Evolutionary conservation across 2,329 filamentous ascomycete genomes (phyloP).

Genomic region (Colletotrichum sp.): DNA sequence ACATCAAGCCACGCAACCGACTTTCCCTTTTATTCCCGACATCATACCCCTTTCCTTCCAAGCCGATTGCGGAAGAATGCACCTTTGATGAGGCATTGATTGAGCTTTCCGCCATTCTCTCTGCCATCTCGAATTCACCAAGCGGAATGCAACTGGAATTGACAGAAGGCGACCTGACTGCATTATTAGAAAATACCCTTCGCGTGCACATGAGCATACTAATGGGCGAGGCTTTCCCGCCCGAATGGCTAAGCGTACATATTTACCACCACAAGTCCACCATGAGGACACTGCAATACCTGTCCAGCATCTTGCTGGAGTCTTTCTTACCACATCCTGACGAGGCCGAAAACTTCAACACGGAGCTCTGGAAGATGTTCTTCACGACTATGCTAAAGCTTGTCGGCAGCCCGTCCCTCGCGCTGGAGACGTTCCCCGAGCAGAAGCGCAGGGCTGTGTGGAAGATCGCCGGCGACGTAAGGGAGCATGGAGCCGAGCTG

Average conservation of each 20-base stretch:
- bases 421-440: slow-evolving; percentile 94
- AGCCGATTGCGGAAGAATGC: slow-evolving; percentile 64
- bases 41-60: slow-evolving; percentile 85
- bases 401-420: slow-evolving; percentile 85
- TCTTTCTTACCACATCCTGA: slow-evolving; percentile 87
- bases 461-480: slow-evolving; percentile 98
- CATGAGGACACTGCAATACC: slow-evolving; percentile 82
- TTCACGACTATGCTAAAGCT: slow-evolving; percentile 89
- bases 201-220: slow-evolving; percentile 90
- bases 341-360: slow-evolving; percentile 90
- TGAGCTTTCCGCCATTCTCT: slow-evolving; percentile 87
- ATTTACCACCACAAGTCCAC: slow-evolving; percentile 93
- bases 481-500: slow-evolving; percentile 88
- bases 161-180: slow-evolving; percentile 74
- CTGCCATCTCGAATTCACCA: slow-evolving; percentile 77
- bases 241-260: slow-evolving; percentile 88
- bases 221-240: slow-evolving; percentile 86
- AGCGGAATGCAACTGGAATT: slow-evolving; percentile 78
- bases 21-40: slow-evolving; percentile 91
- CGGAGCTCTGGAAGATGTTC: slow-evolving; percentile 91
- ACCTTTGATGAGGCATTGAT: slow-evolving; percentile 85
- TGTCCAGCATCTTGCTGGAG: slow-evolving; percentile 80
- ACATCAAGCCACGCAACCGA: slow-evolving; percentile 61
- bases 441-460: slow-evolving; percentile 96
- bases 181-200: slow-evolving; percentile 78